Percentiles rank a stretch among this genome's conserved stretches.
These are phyloP conservation scores for Gliomastix tumulicola DNA, from an alignment of 2,329 filamentous ascomycete genomes.

Conservation along the genomic window DNA sequence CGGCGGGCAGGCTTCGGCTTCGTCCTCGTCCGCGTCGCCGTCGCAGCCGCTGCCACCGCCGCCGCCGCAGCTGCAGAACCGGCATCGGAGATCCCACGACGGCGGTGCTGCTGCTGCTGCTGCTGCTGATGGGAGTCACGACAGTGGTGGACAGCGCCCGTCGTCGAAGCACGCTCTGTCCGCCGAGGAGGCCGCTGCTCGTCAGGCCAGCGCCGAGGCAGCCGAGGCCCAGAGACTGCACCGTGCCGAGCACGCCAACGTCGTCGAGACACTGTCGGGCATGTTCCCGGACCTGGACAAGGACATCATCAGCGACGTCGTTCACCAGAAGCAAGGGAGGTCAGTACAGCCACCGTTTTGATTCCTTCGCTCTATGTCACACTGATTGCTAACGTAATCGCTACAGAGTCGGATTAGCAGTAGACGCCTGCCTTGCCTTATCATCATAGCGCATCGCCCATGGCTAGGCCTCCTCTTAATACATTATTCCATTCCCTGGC, in stretches of 20 bases:
- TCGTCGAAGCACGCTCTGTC: conserved; percentile 42
- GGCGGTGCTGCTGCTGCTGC: background rate
- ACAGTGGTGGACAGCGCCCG: too few relatives aligned
- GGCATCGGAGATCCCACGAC: background rate
- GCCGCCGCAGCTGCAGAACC: conserved; percentile 1
- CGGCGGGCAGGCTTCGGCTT: conserved; percentile 26
- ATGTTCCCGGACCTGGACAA: conserved; percentile 97
- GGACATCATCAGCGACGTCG: conserved; percentile 94
- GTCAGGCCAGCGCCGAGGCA: conserved; percentile 83
- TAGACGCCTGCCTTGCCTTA: conserved; percentile 76
- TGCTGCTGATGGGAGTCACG: too few relatives aligned
- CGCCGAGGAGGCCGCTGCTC: conserved; percentile 80
- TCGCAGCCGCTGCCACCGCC: conserved; percentile 14
- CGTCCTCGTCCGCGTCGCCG: conserved; percentile 11
- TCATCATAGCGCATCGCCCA: conserved; percentile 37
- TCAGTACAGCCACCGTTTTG: conserved; percentile 36
- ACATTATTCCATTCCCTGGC: too few relatives aligned
- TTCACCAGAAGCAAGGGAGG: conserved; percentile 91
- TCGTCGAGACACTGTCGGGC: conserved; percentile 87
- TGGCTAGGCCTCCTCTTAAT: too few relatives aligned
- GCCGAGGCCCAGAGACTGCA: conserved; percentile 82
- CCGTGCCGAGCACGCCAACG: conserved; percentile 76
- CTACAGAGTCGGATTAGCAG: conserved; percentile 70
- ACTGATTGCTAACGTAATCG: background rate
- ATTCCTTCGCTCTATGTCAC: background rate